Evolutionary conservation across 1,284 basidiomycete genomes (phyloP).

Genomic region (Moesziomyces sp.): DNA sequence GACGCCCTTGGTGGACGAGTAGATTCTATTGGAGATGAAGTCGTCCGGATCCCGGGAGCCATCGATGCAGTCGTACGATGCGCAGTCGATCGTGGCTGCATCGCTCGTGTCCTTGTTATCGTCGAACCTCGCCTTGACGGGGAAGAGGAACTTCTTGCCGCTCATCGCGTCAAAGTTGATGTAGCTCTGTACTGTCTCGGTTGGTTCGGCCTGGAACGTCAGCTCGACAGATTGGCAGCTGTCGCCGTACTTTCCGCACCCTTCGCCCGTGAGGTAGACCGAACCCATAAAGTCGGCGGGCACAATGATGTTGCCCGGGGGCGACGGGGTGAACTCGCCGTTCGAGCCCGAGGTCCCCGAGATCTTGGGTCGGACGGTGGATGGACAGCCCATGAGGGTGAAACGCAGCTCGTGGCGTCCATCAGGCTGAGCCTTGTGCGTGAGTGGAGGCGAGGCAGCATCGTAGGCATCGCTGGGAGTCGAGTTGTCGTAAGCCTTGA

Average conservation of each 20-base stretch:
- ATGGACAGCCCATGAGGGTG: conserved; percentile 17
- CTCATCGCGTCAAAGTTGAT: conserved; percentile 35
- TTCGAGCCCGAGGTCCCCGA: conserved; percentile 26
- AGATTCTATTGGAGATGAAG: conserved; percentile 26
- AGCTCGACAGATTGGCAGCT: conserved; percentile 32
- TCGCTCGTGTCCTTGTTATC: conserved; percentile 18
- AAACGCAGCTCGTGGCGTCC: conserved; percentile 42
- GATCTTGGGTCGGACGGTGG: conserved; percentile 29
- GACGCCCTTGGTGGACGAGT: conserved; percentile 26
- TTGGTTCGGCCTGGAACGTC: conserved; percentile 33
- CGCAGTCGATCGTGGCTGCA: conserved; percentile 18
- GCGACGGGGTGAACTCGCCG: conserved; percentile 16
- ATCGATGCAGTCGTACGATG: conserved; percentile 16
- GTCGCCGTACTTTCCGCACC: conserved; percentile 31
- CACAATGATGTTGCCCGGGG: conserved; percentile 23
- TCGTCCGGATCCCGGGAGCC: conserved; percentile 37
- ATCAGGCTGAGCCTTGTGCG: conserved; percentile 20
- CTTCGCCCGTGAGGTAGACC: conserved; percentile 37
- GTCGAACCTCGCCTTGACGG: conserved; percentile 36
- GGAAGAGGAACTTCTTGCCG: conserved; percentile 32
- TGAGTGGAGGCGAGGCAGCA: conserved; percentile 9
- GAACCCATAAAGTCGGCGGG: conserved; percentile 37
- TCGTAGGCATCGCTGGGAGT: conserved; percentile 9
- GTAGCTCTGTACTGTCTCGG: conserved; percentile 25
- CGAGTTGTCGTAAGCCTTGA: background rate